Percentiles rank a stretch among this genome's conserved stretches.
Evolutionary conservation across 2,329 filamentous ascomycete species (phyloP).

Genomic region (Aschersonia sp.): DNA sequence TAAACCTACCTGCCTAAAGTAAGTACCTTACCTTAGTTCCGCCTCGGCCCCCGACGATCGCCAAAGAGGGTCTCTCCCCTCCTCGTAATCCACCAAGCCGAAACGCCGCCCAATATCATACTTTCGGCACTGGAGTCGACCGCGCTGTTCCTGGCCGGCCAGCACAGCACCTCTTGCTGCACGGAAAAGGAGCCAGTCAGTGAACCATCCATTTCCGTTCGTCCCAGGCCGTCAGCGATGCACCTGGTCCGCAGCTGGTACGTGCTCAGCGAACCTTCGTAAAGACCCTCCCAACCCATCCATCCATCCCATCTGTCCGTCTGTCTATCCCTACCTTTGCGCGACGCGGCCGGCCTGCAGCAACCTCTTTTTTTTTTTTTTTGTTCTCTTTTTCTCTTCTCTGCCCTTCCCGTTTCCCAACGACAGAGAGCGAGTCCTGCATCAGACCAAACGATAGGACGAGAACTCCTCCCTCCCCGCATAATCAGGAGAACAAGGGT

Average conservation of each 20-base stretch:
- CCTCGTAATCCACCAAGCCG: not conserved
- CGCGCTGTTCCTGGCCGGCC: not conserved
- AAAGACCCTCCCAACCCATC: not conserved
- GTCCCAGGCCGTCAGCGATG: not conserved
- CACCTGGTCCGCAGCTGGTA: constrained; percentile 2
- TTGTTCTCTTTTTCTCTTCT: not conserved
- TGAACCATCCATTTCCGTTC: not conserved
- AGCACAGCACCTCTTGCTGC: not conserved
- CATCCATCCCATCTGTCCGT: not conserved
- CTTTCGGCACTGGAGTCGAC: not conserved
- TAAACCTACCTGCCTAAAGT: too few relatives aligned
- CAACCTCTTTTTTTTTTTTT: not conserved
- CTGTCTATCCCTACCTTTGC: not conserved
- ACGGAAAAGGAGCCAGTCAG: not conserved
- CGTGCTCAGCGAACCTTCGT: constrained; percentile 2
- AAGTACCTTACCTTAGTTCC: too few relatives aligned
- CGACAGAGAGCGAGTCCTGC: not conserved
- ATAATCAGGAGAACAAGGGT: not conserved
- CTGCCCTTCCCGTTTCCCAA: not conserved
- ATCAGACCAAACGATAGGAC: not conserved
- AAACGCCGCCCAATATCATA: constrained; percentile 1
- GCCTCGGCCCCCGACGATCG: constrained; percentile 1
- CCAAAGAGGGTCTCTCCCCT: not conserved
- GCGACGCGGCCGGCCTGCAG: not conserved
- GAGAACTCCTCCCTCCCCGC: not conserved